Conservation (phyloP, 805 yeast genomes). For the Limtongia smithiae region DNA sequence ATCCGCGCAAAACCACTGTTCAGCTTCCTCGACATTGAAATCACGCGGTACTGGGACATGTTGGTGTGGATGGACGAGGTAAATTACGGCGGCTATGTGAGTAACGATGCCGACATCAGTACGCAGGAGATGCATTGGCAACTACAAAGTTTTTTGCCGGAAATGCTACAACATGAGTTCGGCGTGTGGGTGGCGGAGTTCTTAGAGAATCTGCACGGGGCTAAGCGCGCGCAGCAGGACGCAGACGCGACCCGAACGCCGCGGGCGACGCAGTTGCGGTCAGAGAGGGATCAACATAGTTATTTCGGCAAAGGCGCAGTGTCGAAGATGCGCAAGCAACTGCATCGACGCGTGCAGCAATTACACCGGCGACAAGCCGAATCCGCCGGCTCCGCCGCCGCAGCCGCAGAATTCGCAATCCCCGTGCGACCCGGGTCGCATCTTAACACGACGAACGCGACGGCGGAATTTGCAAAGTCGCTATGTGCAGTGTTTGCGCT, state of each 20-base stretch:
- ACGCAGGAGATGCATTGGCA: conserved; percentile 70
- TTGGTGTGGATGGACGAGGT: conserved; percentile 91
- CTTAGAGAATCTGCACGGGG: conserved; percentile 61
- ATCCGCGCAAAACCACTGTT: conserved; percentile 78
- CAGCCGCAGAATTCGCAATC: conserved; percentile 61
- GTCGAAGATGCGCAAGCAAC: conserved; percentile 14
- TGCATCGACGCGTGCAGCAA: conserved; percentile 62
- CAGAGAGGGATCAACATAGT: conserved; percentile 27
- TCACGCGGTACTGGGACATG: conserved; percentile 85
- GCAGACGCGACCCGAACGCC: conserved; percentile 33
- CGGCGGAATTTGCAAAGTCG: conserved; percentile 73
- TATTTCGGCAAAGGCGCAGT: conserved; percentile 38
- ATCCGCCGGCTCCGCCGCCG: conserved; percentile 57
- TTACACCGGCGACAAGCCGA: conserved; percentile 69
- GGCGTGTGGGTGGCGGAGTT: conserved; percentile 81
- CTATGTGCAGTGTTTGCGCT: conserved; percentile 69
- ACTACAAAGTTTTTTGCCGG: conserved; percentile 67
- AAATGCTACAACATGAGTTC: conserved; percentile 73
- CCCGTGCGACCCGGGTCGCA: conserved; percentile 77
- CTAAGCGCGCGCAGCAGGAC: conserved; percentile 42
- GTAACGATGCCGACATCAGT: conserved; percentile 4
- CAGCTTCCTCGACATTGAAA: conserved; percentile 69
- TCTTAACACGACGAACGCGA: conserved; percentile 58
- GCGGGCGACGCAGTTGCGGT: conserved; percentile 17
- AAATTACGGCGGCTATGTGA: conserved; percentile 70